A percentile compares a stretch with the other conserved stretches of the same genome.
Conservation (phyloP, 495 filamentous ascomycete genomes). For the Tirmania nivea region DNA sequence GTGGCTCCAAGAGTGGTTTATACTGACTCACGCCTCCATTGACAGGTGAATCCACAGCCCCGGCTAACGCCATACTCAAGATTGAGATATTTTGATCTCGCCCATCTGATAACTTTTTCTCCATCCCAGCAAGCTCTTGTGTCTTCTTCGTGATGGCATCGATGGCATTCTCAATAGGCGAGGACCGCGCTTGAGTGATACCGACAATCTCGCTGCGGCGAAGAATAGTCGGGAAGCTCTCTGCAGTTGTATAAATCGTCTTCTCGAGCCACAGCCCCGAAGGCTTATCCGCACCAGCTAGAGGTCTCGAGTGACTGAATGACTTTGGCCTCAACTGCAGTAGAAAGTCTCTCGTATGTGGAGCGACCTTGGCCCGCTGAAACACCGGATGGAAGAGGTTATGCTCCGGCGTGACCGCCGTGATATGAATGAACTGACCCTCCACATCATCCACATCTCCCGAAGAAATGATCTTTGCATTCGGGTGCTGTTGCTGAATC, state of each 20-base stretch:
- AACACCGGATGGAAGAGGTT: slow-evolving; percentile 71
- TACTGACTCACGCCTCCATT: slow-evolving; percentile 20
- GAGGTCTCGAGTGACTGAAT: slow-evolving; percentile 10
- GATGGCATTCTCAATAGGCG: slow-evolving; percentile 65
- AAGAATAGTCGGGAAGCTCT: slow-evolving; percentile 79
- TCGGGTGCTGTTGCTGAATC: slow-evolving; percentile 76
- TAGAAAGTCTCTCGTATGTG: slow-evolving; percentile 64
- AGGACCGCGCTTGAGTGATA: slow-evolving; percentile 40
- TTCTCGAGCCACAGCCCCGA: slow-evolving; percentile 61
- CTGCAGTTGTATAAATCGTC: slow-evolving; percentile 59
- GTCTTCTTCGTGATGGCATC: slow-evolving; percentile 86
- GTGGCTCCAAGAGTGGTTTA: slow-evolving; percentile 12
- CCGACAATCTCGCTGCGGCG: slow-evolving; percentile 65
- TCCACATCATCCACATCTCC: slow-evolving; percentile 50
- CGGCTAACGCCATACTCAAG: slow-evolving; percentile 35
- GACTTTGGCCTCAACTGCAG: slow-evolving; percentile 22
- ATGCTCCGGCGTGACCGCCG: slow-evolving; percentile 54
- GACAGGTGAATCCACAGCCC: slow-evolving; percentile 22
- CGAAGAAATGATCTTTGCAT: slow-evolving; percentile 56
- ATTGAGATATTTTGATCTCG: slow-evolving; percentile 33
- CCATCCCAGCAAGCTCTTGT: slow-evolving; percentile 52
- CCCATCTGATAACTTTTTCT: slow-evolving; percentile 44
- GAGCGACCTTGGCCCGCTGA: slow-evolving; percentile 63
- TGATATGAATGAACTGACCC: slow-evolving; percentile 82
- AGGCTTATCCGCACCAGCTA: slow-evolving; percentile 1